Base-by-base conservation (phyloP, 2,329 filamentous ascomycete species). In the Colletotrichum orchidophilum region DNA sequence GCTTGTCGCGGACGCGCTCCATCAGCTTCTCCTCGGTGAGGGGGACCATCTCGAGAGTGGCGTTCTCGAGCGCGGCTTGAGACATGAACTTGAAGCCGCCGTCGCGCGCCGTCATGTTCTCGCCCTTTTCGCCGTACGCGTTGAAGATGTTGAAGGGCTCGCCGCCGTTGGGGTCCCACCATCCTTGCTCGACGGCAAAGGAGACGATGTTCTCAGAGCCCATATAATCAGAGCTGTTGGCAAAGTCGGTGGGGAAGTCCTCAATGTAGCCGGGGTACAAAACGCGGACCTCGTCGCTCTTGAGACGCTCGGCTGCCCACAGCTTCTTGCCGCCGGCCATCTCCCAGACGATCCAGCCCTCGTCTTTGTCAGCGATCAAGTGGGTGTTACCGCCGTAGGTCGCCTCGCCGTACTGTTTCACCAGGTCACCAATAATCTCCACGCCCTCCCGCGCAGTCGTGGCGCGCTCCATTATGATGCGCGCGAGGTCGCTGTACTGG, bases 1-100 rank as follows among this genome's bases (percentile, higher is more conserved):
- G 75, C 31, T 58, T 74, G 60, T 78, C 77, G 49, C 77, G 76
- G 15, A 78, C 76, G 29, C 76, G 74, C 68, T 81, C 80, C 74
- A 84, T 84, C 3, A 87, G 78, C 69, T 87, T 84, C 21, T 78
- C 76, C 70, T 88, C 86, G 0, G 84, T 85, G n/a, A 87, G 76
- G 0, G 87, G 85, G 1, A 80, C 81, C 77, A 85, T 86, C 18
- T 81, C 84, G 13, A 72, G 72, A 2, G 76, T 78, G 31, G 74
- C 76, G 7, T 75, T 54, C 42, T 78, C 76, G 3, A 78, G 73
- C 9, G 63, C 67, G 12, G 75, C 74, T 35, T 75, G 77, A n/a
- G 77, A 77, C 77, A 78, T 78, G 75, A 77, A 78, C 72, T 77
- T 77, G 75, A 77, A 77, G 29, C 76, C 77, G 18, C 77, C 76